phyloP scores from a whole-genome alignment of 2,329 filamentous ascomycete genomes.

The Lasiodiplodia sp. region DNA sequence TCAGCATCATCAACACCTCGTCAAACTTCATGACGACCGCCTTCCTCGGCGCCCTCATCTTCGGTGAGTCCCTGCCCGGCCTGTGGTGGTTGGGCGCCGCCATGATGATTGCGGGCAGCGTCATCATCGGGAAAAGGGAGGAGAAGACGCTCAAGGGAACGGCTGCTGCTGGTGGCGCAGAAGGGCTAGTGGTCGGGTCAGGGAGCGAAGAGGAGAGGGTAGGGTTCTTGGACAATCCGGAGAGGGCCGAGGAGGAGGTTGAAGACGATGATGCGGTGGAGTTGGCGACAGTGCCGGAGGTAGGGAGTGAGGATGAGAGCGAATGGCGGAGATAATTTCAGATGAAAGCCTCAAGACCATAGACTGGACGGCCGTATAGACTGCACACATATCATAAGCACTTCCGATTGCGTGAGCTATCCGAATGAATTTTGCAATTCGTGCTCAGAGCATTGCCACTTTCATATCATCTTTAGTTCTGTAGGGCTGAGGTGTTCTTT shows the following conservation, averaged over 20 bases:
- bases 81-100: conserved; percentile 80
- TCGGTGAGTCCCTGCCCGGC: conserved; percentile 73
- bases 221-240: conserved; percentile 11
- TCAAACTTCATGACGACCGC: conserved; percentile 83
- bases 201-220: conserved; percentile 56
- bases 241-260: conserved; percentile 33
- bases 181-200: background rate
- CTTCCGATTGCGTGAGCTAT: background rate
- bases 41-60: conserved; percentile 72
- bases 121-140: conserved; percentile 77
- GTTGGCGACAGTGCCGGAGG: conserved; percentile 39
- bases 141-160: conserved; percentile 31
- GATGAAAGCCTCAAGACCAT: background rate
- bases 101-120: conserved; percentile 76
- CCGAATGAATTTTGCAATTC: background rate
- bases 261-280: conserved; percentile 38
- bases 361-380: background rate
- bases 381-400: background rate
- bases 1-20: conserved; percentile 82
- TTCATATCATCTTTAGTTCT: background rate
- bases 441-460: background rate
- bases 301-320: conserved; percentile 31
- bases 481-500: background rate
- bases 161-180: conserved; percentile 1
- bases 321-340: conserved; percentile 13